Base-by-base conservation (phyloP, 306 rosid genomes). In the Sechiopsis laciniata region DNA sequence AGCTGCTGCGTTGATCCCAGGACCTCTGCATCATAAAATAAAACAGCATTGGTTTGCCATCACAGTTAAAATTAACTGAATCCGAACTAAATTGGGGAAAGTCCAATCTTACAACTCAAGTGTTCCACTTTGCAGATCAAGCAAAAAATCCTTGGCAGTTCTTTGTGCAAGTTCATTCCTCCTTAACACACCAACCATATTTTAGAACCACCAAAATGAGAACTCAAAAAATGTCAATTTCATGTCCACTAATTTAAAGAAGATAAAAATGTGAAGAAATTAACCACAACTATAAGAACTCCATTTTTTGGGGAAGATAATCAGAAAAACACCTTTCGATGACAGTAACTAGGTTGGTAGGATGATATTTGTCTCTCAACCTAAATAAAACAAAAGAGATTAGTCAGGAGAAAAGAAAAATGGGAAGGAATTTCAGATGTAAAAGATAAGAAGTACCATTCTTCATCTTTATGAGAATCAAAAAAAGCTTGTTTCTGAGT, bases 301-400 rank as follows among this genome's bases (percentile, higher is more conserved):
- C 72, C 61, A 72, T 69, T 66, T 66, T 76, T 71, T 15, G 57
- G 22, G 63, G 20, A 83, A 71, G 62, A 71, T 46, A 17, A 55
- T 76, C n/a, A 73, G 13, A 29, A 51, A 59, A 83, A 76, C 74
- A 88, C 99, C 96, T 91, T 80, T 91, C 97, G 54, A 91, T 89
- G 80, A 91, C 99, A 61, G 88, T 42, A 51, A 89, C 80, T 79
- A 95, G 89, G 84, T 88, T 95, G 69, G 97, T 88, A 19, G 99
- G 99, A 87, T 95, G 99, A 81, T 91, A 95, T 81, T 91, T 95
- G 82, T 95, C 90, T 80, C 81, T 95, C 87, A 95, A 87, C 99
- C 99, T 95, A 78, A 73, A 78, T 21, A 72, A 60, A 75, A 26
- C 17, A 75, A 52, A 77, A 57, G 53, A 66, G 77, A 72, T 78